Evolutionary conservation across 805 yeast species (phyloP), one percentile per base, ranked within the genome.

Genomic region (Saturnispora galanensis): DNA sequence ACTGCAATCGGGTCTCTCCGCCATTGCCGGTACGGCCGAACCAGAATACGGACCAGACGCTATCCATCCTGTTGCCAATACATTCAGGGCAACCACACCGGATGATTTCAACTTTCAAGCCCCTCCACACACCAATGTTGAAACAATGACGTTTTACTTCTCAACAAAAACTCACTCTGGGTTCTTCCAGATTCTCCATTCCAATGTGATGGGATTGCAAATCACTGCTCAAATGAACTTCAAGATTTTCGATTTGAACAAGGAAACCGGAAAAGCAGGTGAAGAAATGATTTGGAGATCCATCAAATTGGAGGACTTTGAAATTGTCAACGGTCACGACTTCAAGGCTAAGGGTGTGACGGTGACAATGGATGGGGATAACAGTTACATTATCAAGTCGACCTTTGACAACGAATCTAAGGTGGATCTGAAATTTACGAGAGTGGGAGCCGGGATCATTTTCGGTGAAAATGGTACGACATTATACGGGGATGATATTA

Each of bases 1-100:
- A 44, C 62, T 60, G 39, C 66, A 62, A 47, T 52, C 61, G 4
- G 66, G 64, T 12, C 44, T 60, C n/a, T 85, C 97, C n/a, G 93
- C 94, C 5, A 93, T 88, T 38, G 90, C 97, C 5, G 98, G 98
- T 45, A 77, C 95, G 10, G 96, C 96, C 2, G 98, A 93, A 64
- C 98, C 98, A 21, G 95, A 84, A 59, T 93, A 93, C 57, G 98
- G 98, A 43, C 74, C 82, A 35, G 96, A 83, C 41, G 94, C 95
- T 35, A 85, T 93, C 53, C 90, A 83, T 57, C 76, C 97, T n/a
- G 78, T 89, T 47, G 53, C 55, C 12, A 35, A 47, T 18, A 76
- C 84, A 35, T 84, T 67, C 56, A 70, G 79, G 28, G 71, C 67
- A 17, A 74, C 93, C 31, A 66, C 73, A 9, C 58, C 63, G n/a